Evolutionary conservation across 495 filamentous ascomycete species (phyloP), one percentile per base, ranked within the genome.

Genomic region (Neurospora terricola): DNA sequence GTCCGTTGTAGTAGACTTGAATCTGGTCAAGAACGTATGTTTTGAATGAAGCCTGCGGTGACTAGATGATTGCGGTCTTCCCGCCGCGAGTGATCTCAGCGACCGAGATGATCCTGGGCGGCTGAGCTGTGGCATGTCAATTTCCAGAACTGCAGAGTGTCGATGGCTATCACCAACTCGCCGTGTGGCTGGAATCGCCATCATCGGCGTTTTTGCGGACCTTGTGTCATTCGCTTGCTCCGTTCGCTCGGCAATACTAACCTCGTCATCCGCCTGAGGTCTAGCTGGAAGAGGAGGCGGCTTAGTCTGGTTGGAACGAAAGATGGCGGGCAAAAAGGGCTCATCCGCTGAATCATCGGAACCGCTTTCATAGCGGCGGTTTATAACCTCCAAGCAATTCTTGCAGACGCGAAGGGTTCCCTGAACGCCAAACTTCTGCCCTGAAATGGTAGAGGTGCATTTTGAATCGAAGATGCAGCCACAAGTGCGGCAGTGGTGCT

Each of bases 381-480:
- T 92, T 71, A 98, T 97, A 79, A 98, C 94, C 71, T 87, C 86
- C 77, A 98, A 90, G 78, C 96, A 99, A n/a, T 93, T 91, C 77
- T 94, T 97, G 82, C 96, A 99, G 38, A 98, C 93, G 75, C 96
- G 87, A 69, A 99, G 86, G 37, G 90, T 91, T 3, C 94, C 91
- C 70, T 90, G 88, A 72, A 97, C 93, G n/a, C 93, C 93, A 81
- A 98, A 98, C 38, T 89, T 87, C 71, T 90, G 87, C 5, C 95
- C 96, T 16, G 93, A 88, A 34, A 99, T 92, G 16, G 94, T 87
- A 45, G 92, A 90, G 4, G 96, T 99, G 81, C 96, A 99, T 80
- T 97, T 97, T 1, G 93, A 92, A 82, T 98, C 96, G 79, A 98
- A 98, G 45, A 99, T 99, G 78, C 97, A 96, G 38, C 96, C 96